phyloP scores from a whole-genome alignment of 2,329 filamentous ascomycete genomes.

The Fusarium sp. region DNA sequence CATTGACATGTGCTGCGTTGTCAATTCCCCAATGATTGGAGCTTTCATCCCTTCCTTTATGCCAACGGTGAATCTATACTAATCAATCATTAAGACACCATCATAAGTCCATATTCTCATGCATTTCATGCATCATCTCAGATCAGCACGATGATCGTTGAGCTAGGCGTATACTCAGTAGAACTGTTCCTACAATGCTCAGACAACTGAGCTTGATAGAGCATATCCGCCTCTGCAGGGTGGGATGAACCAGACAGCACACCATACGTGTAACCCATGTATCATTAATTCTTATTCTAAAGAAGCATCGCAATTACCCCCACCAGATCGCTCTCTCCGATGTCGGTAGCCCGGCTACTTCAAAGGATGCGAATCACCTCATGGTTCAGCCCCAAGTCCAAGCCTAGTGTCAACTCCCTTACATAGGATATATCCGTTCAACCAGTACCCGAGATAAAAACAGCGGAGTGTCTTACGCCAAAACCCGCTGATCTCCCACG shows the following conservation, averaged over 20 bases:
- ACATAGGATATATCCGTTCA: background rate
- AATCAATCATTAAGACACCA: background rate
- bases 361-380: background rate
- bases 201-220: background rate
- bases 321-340: background rate
- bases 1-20: constrained; percentile 11
- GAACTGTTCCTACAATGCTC: background rate
- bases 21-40: constrained; percentile 15
- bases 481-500: background rate
- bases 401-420: background rate
- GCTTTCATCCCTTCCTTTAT: background rate
- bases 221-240: background rate
- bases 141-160: background rate
- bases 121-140: background rate
- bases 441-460: background rate
- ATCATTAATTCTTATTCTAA: background rate
- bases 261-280: background rate
- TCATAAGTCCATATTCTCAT: background rate
- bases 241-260: background rate
- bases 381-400: background rate
- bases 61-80: background rate
- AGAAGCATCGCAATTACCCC: background rate
- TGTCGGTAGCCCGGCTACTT: background rate
- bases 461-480: background rate
- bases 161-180: background rate